Base-by-base conservation (phyloP, 2,329 filamentous ascomycete species). In the Graphium sp. region DNA sequence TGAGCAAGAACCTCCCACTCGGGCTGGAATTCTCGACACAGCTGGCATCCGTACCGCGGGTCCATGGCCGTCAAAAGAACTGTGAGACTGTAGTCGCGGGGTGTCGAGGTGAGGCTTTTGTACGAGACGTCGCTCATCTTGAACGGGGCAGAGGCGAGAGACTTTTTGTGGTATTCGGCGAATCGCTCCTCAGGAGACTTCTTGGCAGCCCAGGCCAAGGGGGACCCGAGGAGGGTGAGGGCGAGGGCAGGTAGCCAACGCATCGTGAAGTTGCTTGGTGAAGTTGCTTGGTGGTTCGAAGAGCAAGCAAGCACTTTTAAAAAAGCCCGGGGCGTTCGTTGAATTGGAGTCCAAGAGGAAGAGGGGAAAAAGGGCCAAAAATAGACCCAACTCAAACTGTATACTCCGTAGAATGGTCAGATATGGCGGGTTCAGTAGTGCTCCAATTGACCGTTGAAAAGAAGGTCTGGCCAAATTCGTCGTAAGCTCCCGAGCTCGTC, bases 1-100 rank as follows among this genome's bases (percentile, higher is more conserved):
- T 73, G 80, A 30, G 70, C 71, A 31, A 98, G 56, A 30, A 95
- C 53, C 31, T 91, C 80, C 79, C 84, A 98, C 55, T 98, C 89
- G 2, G 85, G 78, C 50, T 93, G 80, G 51, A 98, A 93, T 30
- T 92, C 82, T 29, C 73, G 68, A 52, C 89, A 98, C 27, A 95
- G 61, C 39, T 74, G 61, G 50, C 89, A 98, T 34, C 79, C 81
- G 47, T 81, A 94, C 33, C 82, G 71, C 18, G 73, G 46, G 39
- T 93, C 85, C 43, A 85, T 56, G 21, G 89, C 89, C 2, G 89
- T 98, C 38, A 98, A 59, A 10, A 98, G 67, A 4, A 98, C 67
- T 3, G 74, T 76, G 17, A 79, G 66, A 22, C 74, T 74, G 51
- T 94, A 92, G 53, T 98, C 80, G 39, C 89, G 73, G 9, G 85